These are phyloP conservation scores for Phytopythium litorale DNA, from an alignment of 352 stramenopile genomes.

Conservation along the genomic window DNA sequence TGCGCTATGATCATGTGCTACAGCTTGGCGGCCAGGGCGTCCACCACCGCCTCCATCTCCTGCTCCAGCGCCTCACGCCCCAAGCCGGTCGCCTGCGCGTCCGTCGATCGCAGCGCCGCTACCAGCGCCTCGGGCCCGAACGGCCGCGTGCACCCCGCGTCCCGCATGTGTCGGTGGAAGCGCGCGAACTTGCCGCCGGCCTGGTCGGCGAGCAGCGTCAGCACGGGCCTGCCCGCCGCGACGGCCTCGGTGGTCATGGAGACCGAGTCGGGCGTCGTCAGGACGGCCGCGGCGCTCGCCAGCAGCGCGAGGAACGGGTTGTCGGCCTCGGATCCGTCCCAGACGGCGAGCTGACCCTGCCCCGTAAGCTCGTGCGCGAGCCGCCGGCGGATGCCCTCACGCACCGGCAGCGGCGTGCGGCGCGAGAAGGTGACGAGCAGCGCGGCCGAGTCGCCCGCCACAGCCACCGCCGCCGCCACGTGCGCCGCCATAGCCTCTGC, in stretches of 20 bases:
- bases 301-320: slow-evolving; percentile 72
- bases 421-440: slow-evolving; percentile 72
- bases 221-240: slow-evolving; percentile 44
- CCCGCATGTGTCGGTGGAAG: slow-evolving; percentile 45
- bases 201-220: slow-evolving; percentile 39
- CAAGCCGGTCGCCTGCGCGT: neutral
- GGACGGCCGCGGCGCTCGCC: slow-evolving; percentile 36
- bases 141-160: slow-evolving; percentile 19
- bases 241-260: slow-evolving; percentile 82
- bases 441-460: slow-evolving; percentile 12
- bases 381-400: slow-evolving; percentile 24
- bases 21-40: slow-evolving; percentile 11
- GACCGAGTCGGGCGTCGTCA: slow-evolving; percentile 75
- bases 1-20: neutral
- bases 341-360: slow-evolving; percentile 40
- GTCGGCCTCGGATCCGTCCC: slow-evolving; percentile 32
- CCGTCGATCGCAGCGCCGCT: neutral
- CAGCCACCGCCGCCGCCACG: slow-evolving; percentile 21
- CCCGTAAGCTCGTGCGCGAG: slow-evolving; percentile 14
- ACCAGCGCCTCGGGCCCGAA: slow-evolving; percentile 19
- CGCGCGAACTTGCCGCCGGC: slow-evolving; percentile 44
- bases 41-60: slow-evolving; percentile 29
- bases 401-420: slow-evolving; percentile 43
- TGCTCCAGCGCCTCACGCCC: slow-evolving; percentile 27
- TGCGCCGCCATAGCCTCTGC: slow-evolving; percentile 35